Evolutionary conservation across 2,329 filamentous ascomycete genomes (phyloP).

Genomic region (Trichocomaceae sp.): DNA sequence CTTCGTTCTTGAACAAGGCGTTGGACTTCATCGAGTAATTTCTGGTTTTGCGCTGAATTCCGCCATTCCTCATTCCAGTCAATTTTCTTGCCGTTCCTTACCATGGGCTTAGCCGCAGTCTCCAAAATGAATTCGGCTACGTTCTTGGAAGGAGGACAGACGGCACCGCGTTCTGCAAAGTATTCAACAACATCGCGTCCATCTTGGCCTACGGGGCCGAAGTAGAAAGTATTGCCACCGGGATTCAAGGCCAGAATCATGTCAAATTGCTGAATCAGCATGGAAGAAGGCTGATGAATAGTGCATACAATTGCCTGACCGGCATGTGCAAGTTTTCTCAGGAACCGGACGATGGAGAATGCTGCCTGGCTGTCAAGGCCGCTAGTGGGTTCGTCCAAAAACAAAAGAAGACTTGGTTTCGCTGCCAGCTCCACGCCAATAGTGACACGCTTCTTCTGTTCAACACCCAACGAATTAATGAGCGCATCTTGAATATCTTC

Average conservation of each 20-base stretch:
- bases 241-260: constrained; percentile 64
- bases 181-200: constrained; percentile 60
- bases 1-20: constrained; percentile 54
- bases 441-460: constrained; percentile 65
- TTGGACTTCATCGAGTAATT: constrained; percentile 59
- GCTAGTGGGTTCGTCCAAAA: constrained; percentile 66
- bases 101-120: constrained; percentile 54
- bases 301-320: constrained; percentile 69
- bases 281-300: constrained; percentile 64
- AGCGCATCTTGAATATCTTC: constrained; percentile 62
- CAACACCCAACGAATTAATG: constrained; percentile 58
- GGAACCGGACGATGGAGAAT: constrained; percentile 60
- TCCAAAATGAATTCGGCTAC: constrained; percentile 62
- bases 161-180: constrained; percentile 59
- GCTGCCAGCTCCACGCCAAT: constrained; percentile 69
- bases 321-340: constrained; percentile 60
- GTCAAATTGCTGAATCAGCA: constrained; percentile 66
- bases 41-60: constrained; percentile 55
- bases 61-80: constrained; percentile 74
- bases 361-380: constrained; percentile 65
- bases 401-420: constrained; percentile 60
- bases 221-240: constrained; percentile 66
- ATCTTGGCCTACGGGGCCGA: constrained; percentile 63
- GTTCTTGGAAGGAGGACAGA: constrained; percentile 61
- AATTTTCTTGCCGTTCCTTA: constrained; percentile 50